Conservation (phyloP, 1,139 yeast genomes). For the Pichia terricola region DNA sequence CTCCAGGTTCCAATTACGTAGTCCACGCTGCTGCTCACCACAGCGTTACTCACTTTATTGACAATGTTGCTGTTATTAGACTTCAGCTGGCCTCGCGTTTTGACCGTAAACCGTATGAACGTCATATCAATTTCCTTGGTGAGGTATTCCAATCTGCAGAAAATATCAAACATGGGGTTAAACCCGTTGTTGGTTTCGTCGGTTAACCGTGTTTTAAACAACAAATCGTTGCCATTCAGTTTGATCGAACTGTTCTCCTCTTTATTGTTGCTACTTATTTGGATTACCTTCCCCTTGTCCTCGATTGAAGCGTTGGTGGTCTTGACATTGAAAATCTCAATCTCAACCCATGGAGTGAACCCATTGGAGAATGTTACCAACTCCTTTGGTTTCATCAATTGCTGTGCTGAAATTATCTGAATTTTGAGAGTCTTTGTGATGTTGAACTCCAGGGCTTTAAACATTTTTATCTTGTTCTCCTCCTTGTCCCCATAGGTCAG, state of each 20-base stretch:
- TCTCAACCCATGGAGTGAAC: slow-evolving; percentile 48
- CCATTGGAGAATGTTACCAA: slow-evolving; percentile 31
- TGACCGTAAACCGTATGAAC: slow-evolving; percentile 44
- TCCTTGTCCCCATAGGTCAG: slow-evolving; percentile 11
- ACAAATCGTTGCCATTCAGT: not conserved
- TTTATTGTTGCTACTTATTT: not conserved
- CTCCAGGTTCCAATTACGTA: slow-evolving; percentile 49
- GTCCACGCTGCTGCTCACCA: slow-evolving; percentile 23
- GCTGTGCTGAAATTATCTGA: slow-evolving; percentile 72
- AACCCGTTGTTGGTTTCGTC: slow-evolving; percentile 50
- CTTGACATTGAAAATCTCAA: slow-evolving; percentile 44
- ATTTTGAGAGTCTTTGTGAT: slow-evolving; percentile 26
- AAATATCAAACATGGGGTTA: slow-evolving; percentile 73
- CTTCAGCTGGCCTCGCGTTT: slow-evolving; percentile 8
- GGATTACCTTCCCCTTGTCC: not conserved
- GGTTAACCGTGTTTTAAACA: not conserved
- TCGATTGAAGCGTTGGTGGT: slow-evolving; percentile 5
- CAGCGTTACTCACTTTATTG: slow-evolving; percentile 35
- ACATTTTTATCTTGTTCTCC: slow-evolving; percentile 9
- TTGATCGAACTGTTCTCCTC: not conserved
- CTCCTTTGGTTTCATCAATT: slow-evolving; percentile 59
- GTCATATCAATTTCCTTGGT: slow-evolving; percentile 34
- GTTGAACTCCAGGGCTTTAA: slow-evolving; percentile 10
- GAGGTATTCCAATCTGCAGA: slow-evolving; percentile 35
- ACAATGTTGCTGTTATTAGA: slow-evolving; percentile 33